phyloP scores from a whole-genome alignment of 345 rosid species.

The Garcia nutans region DNA sequence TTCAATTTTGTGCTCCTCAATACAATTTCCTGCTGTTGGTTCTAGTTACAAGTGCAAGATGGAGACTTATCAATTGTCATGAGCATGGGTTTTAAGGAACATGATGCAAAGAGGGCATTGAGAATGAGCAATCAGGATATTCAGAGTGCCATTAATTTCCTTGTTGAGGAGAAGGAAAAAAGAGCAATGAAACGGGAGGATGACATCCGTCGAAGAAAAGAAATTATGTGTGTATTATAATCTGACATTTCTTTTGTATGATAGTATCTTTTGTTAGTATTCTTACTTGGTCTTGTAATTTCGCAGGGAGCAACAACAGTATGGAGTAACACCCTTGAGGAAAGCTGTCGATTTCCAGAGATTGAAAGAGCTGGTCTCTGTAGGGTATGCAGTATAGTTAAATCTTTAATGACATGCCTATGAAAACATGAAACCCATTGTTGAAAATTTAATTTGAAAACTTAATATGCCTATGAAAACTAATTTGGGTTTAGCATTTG shows the following conservation, averaged over 20 bases:
- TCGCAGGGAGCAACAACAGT: conserved; percentile 80
- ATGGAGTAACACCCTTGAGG: conserved; percentile 76
- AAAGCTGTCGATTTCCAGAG: conserved; percentile 79
- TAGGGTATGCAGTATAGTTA: conserved; percentile 58
- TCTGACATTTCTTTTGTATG: not conserved
- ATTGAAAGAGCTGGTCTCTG: conserved; percentile 52
- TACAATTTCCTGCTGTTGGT: no score
- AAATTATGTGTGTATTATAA: conserved; percentile 45
- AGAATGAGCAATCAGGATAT: conserved; percentile 77
- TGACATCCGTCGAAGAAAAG: conserved; percentile 47
- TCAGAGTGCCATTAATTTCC: conserved; percentile 72
- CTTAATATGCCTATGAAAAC: not conserved
- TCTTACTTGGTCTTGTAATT: conserved; percentile 14
- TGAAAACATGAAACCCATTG: not conserved
- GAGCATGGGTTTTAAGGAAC: conserved; percentile 81
- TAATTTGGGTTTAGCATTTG: not conserved
- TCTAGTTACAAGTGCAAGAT: conserved; percentile 82
- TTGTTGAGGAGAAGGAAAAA: conserved; percentile 66
- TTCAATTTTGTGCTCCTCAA: no score
- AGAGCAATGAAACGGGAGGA: conserved; percentile 52
- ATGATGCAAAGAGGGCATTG: conserved; percentile 75
- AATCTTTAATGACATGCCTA: not conserved
- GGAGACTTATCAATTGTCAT: conserved; percentile 71
- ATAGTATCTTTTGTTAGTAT: conserved; percentile 1
- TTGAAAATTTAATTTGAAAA: not conserved